phyloP scores from a whole-genome alignment of 2,329 filamentous ascomycete genomes.

The Ceratocystis eucalypticola region DNA sequence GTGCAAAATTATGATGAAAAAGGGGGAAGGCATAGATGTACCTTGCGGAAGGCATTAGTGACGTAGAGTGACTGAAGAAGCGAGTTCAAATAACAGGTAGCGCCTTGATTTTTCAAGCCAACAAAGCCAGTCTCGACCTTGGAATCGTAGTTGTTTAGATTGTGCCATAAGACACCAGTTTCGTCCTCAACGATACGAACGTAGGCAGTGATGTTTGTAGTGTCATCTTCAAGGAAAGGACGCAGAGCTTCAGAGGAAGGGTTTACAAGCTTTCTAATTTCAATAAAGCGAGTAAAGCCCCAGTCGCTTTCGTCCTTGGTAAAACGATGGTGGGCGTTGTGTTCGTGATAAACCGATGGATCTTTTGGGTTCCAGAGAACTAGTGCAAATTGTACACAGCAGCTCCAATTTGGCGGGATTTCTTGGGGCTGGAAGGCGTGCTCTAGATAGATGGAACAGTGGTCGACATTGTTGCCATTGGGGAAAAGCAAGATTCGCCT shows the following conservation, averaged over 20 bases:
- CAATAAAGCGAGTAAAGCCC: constrained; percentile 95
- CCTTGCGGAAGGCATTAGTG: constrained; percentile 87
- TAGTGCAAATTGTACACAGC: constrained; percentile 87
- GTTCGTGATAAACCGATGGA: constrained; percentile 68
- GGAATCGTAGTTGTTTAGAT: constrained; percentile 91
- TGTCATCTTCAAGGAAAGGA: constrained; percentile 64
- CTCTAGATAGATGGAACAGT: constrained; percentile 89
- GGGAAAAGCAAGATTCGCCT: constrained; percentile 95
- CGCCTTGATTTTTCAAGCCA: constrained; percentile 90
- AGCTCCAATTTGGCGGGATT: constrained; percentile 86
- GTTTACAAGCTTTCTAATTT: constrained; percentile 73
- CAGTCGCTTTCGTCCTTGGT: constrained; percentile 94
- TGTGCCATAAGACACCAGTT: constrained; percentile 81
- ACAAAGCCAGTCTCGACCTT: constrained; percentile 98
- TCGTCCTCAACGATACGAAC: constrained; percentile 73
- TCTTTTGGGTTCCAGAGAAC: constrained; percentile 92
- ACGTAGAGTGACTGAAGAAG: constrained; percentile 74
- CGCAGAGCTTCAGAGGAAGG: constrained; percentile 57
- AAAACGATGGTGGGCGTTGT: constrained; percentile 85
- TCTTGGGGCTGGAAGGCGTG: constrained; percentile 69
- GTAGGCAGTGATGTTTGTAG: constrained; percentile 69
- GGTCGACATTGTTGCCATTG: constrained; percentile 85
- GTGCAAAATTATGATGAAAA: neutral
- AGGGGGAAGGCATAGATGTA: constrained; percentile 25
- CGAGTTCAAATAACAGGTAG: constrained; percentile 79